phyloP scores from a whole-genome alignment of 371 early-diverging fungal species.

The Sporodiniella umbellata region DNA sequence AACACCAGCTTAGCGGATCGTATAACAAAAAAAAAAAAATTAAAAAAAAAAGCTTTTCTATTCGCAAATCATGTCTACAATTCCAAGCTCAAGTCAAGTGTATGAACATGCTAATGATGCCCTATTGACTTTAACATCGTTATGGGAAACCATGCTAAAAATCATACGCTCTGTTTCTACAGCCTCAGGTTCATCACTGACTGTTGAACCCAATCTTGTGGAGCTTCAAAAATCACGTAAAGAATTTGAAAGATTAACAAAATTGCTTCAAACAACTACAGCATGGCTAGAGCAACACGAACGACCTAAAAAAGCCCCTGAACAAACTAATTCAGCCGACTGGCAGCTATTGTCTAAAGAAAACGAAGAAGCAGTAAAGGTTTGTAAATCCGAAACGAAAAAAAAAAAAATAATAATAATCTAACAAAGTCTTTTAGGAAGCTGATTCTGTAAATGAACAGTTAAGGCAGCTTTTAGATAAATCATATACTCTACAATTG shows the following conservation, averaged over 20 bases:
- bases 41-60: neutral
- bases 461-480: slow-evolving; percentile 31
- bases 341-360: slow-evolving; percentile 14
- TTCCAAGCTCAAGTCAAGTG: slow-evolving; percentile 12
- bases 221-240: slow-evolving; percentile 31
- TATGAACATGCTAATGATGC: slow-evolving; percentile 27
- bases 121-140: slow-evolving; percentile 27
- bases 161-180: slow-evolving; percentile 30
- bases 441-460: slow-evolving; percentile 27
- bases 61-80: neutral
- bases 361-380: neutral
- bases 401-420: too few species aligned
- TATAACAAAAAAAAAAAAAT: too few species aligned
- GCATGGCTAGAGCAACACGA: slow-evolving; percentile 27
- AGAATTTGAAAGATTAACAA: slow-evolving; percentile 26
- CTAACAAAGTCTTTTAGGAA: slow-evolving; percentile 14
- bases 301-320: slow-evolving; percentile 2
- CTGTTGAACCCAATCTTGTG: slow-evolving; percentile 34
- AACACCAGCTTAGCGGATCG: too few species aligned
- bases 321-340: slow-evolving; percentile 7
- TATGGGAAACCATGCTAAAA: slow-evolving; percentile 35
- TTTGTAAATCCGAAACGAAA: neutral
- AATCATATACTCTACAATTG: slow-evolving; percentile 44
- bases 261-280: slow-evolving; percentile 15
- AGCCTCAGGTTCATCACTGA: slow-evolving; percentile 32